Evolutionary conservation across 352 stramenopile genomes (phyloP).

Genomic region (Aphanomyces invadans): DNA sequence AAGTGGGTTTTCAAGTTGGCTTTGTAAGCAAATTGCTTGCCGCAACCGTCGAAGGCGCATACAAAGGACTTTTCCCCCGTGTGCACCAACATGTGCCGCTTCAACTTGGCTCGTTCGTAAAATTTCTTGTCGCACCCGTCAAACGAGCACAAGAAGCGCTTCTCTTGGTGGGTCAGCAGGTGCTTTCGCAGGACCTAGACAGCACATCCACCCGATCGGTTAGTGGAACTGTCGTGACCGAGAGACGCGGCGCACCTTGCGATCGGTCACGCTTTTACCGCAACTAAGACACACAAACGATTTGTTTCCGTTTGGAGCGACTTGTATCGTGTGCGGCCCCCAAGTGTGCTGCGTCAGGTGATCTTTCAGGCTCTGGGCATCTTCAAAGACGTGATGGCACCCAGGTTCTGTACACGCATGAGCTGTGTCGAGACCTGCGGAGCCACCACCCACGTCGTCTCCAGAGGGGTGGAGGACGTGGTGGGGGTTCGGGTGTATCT

Average conservation of each 20-base stretch:
- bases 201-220: too few species aligned
- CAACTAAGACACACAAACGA: constrained; percentile 19
- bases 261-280: constrained; percentile 19
- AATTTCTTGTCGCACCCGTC: constrained; percentile 25
- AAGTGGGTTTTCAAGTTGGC: constrained; percentile 34
- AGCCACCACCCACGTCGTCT: not conserved
- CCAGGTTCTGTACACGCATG: constrained; percentile 15
- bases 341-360: constrained; percentile 25
- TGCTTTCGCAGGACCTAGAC: constrained; percentile 25
- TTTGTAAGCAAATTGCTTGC: constrained; percentile 86
- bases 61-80: constrained; percentile 83
- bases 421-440: not conserved
- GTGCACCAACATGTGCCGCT: constrained; percentile 76
- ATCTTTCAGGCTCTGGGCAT: constrained; percentile 21
- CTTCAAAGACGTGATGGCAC: constrained; percentile 18
- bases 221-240: not conserved
- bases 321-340: constrained; percentile 19
- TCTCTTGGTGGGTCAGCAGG: constrained; percentile 25
- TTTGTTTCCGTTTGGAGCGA: not conserved
- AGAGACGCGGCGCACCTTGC: not conserved
- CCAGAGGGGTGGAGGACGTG: not conserved
- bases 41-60: constrained; percentile 70
- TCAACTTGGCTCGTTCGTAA: constrained; percentile 25
- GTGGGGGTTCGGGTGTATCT: not conserved
- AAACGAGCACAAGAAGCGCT: constrained; percentile 24